Evolutionary conservation across 495 filamentous ascomycete species (phyloP).

Genomic region (Aspergillus funiculosus): DNA sequence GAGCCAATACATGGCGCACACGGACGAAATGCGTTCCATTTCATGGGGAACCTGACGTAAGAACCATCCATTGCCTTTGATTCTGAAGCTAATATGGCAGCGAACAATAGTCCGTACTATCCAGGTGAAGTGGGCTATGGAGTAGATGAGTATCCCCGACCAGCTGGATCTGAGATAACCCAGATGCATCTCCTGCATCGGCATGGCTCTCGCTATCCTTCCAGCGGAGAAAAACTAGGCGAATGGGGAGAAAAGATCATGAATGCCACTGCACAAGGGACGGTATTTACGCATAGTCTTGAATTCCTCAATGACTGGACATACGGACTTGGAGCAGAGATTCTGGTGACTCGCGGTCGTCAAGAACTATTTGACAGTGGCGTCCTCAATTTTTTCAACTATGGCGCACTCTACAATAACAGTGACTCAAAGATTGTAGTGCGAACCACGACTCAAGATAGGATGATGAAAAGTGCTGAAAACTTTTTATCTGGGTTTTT

Average conservation of each 20-base stretch:
- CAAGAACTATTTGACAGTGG: slow-evolving; percentile 48
- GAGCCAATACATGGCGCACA: slow-evolving; percentile 3
- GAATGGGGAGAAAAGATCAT: slow-evolving; percentile 29
- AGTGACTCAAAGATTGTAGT: slow-evolving; percentile 57
- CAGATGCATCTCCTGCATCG: slow-evolving; percentile 13
- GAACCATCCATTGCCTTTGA: no score
- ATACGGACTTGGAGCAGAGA: slow-evolving; percentile 41
- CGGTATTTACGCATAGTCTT: slow-evolving; percentile 42
- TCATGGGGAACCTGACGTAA: slow-evolving; percentile 10
- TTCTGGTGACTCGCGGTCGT: slow-evolving; percentile 48
- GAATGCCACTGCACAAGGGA: slow-evolving; percentile 25
- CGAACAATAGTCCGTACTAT: slow-evolving; percentile 2
- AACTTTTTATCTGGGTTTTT: slow-evolving; percentile 53
- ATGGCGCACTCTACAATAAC: slow-evolving; percentile 54
- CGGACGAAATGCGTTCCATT: slow-evolving; percentile 4
- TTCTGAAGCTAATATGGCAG: no score
- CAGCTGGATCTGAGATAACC: slow-evolving; percentile 5
- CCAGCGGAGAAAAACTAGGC: slow-evolving; percentile 13
- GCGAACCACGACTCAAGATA: slow-evolving; percentile 52
- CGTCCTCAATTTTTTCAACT: slow-evolving; percentile 55
- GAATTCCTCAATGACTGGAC: slow-evolving; percentile 47
- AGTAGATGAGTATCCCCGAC: slow-evolving; percentile 6
- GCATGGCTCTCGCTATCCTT: slow-evolving; percentile 10
- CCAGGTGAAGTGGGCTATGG: slow-evolving; percentile 1
- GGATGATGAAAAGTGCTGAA: slow-evolving; percentile 44